A percentile compares a stretch with the other conserved stretches of the same genome.
Evolutionary conservation across 2,329 filamentous ascomycete genomes (phyloP).

Genomic region (Aureobasidium pullulans): DNA sequence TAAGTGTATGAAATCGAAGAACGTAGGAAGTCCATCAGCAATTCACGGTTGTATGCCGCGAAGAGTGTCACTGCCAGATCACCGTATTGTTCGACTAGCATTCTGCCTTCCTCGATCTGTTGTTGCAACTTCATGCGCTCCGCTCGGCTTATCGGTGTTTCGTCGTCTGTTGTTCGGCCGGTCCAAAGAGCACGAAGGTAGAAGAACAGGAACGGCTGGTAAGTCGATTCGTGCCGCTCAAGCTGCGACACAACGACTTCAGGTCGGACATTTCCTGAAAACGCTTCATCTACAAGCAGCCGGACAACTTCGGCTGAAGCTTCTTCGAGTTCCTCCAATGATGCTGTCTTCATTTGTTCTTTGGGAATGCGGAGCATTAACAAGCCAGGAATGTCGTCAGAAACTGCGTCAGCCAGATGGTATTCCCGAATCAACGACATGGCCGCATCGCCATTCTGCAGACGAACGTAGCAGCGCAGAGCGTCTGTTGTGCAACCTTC

Average conservation of each 20-base stretch:
- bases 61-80: slow-evolving; percentile 84
- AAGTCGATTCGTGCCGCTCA: slow-evolving; percentile 48
- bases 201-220: slow-evolving; percentile 77
- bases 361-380: slow-evolving; percentile 77
- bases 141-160: slow-evolving; percentile 21
- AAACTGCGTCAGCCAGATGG: slow-evolving; percentile 81
- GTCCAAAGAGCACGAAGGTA: slow-evolving; percentile 84
- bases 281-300: slow-evolving; percentile 82
- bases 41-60: slow-evolving; percentile 67
- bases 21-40: slow-evolving; percentile 83
- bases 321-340: slow-evolving; percentile 64
- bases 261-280: slow-evolving; percentile 76
- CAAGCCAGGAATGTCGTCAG: slow-evolving; percentile 83
- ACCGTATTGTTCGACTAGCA: slow-evolving; percentile 73
- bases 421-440: slow-evolving; percentile 81
- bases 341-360: slow-evolving; percentile 58
- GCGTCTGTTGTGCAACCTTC: slow-evolving; percentile 77
- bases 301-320: slow-evolving; percentile 76
- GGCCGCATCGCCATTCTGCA: slow-evolving; percentile 85
- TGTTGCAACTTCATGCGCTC: slow-evolving; percentile 22
- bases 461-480: slow-evolving; percentile 76
- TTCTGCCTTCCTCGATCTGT: slow-evolving; percentile 47
- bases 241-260: slow-evolving; percentile 73
- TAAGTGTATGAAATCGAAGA: slow-evolving; percentile 78
- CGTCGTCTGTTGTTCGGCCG: slow-evolving; percentile 53